phyloP scores from a whole-genome alignment of 2,329 filamentous ascomycete genomes.

The Clonostachys sp. region DNA sequence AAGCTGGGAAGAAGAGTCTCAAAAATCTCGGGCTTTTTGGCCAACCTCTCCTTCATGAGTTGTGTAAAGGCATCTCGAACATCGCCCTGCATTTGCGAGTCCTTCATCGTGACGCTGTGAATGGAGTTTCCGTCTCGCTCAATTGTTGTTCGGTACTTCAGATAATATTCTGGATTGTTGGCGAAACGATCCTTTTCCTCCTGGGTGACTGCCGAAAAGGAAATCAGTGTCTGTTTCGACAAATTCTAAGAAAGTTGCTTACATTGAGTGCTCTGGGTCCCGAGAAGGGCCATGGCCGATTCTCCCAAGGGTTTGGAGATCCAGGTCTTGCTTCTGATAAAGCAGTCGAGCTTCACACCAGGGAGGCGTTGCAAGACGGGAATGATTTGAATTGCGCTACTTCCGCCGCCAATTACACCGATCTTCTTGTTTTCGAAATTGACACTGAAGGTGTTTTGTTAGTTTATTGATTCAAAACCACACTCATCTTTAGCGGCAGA shows the following conservation, averaged over 20 bases:
- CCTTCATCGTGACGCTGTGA: too few relatives aligned
- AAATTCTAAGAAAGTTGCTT: too few relatives aligned
- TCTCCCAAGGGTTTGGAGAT: slow-evolving; percentile 11
- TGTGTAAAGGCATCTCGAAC: background rate
- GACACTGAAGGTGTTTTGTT: too few relatives aligned
- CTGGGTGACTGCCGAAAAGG: too few relatives aligned
- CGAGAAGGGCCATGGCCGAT: too few relatives aligned
- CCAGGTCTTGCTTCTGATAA: slow-evolving; percentile 37
- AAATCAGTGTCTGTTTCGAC: too few relatives aligned
- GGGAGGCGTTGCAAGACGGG: slow-evolving; percentile 21
- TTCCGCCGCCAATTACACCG: slow-evolving; percentile 51
- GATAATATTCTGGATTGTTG: background rate
- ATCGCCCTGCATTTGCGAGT: too few relatives aligned
- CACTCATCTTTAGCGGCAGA: too few relatives aligned
- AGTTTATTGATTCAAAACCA: too few relatives aligned
- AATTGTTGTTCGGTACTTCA: background rate
- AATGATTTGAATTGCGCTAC: slow-evolving; percentile 49
- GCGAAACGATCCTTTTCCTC: background rate
- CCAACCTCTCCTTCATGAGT: background rate
- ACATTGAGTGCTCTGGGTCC: too few relatives aligned
- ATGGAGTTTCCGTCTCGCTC: too few relatives aligned
- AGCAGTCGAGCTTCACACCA: slow-evolving; percentile 28
- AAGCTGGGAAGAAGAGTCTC: background rate
- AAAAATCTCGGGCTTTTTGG: slow-evolving; percentile 39
- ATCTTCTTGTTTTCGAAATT: slow-evolving; percentile 36